Base-by-base conservation (phyloP, 495 filamentous ascomycete genomes). In the Aspergillus cristatus region DNA sequence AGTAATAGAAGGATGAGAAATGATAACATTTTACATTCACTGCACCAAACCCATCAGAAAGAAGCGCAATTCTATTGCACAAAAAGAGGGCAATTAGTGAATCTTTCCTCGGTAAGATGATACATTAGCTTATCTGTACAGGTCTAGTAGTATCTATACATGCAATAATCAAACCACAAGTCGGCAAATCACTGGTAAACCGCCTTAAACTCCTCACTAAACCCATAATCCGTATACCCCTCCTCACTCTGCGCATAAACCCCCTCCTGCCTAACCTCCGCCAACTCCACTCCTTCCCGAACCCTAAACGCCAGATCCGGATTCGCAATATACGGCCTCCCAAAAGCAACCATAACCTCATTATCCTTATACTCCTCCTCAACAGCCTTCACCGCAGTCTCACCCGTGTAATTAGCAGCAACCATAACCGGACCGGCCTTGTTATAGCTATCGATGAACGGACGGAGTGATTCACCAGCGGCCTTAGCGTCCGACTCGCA, bases 231-330 rank as follows among this genome's bases (percentile, higher is more conserved):
- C 8, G 60, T 66, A 48, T 82, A 86, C 3, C 82, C 82, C 14
- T 39, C 30, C 20, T 46, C 42, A 10, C 58, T 47, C 11, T 32
- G n/a, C 6, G 35, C 20, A 43, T 85, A 84, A 46, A 85, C 82
- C 0, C 63, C 70, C 0, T 48, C 40, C 2, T 70, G 55, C 37
- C 82, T 47, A 46, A 78, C 83, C 30, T 48, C 41, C 7, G 50
- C 63, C 26, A 84, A 51, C 28, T 50, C 42, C 24, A 82, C 61
- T 0, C 66, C 73, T 24, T 78, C 52, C 47, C 64, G 49, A 8
- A 86, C 37, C 40, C 74, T 60, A 44, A 74, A 82, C 4, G 71
- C 62, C 43, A 88, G 48, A 53, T 86, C 82, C 1, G 82, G 82
- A 31, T 72, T 86, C 37, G 76, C 62, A 41, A 86, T 76, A 50